A percentile compares a stretch with the other conserved stretches of the same genome.
Evolutionary conservation across 164 flowering plant genomes (phyloP).

Genomic region (Macadamia integrifolia): DNA sequence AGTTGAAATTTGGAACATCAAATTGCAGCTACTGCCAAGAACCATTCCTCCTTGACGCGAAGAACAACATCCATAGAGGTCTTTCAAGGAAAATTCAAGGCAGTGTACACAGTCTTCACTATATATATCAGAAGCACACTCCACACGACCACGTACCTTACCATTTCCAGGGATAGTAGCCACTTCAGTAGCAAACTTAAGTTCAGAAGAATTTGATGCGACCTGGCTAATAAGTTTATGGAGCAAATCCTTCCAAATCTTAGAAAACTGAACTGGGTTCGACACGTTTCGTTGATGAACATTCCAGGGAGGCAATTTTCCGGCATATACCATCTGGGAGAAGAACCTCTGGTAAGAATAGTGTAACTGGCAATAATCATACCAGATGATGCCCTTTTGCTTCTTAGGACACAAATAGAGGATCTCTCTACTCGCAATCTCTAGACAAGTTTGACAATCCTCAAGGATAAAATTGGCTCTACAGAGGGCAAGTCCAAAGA

Average conservation of each 20-base stretch:
- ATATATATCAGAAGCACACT: slow-evolving; percentile 21
- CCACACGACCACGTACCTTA: slow-evolving; percentile 17
- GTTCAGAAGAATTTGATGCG: neutral
- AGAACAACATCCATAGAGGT: slow-evolving; percentile 4
- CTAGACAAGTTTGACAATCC: slow-evolving; percentile 17
- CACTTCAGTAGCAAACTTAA: slow-evolving; percentile 19
- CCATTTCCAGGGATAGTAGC: neutral
- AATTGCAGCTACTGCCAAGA: slow-evolving; percentile 5
- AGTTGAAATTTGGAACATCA: neutral
- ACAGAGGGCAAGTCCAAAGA: slow-evolving; percentile 23
- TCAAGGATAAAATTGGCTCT: slow-evolving; percentile 16
- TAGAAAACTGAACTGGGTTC: slow-evolving; percentile 1
- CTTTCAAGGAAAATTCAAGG: neutral
- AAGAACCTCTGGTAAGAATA: slow-evolving; percentile 10
- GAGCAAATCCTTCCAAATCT: neutral
- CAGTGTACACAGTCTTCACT: slow-evolving; percentile 5
- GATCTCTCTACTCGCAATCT: slow-evolving; percentile 9
- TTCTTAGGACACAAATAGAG: neutral
- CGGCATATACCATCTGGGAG: neutral
- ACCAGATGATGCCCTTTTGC: slow-evolving; percentile 19
- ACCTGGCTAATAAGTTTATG: neutral
- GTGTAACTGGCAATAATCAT: slow-evolving; percentile 11
- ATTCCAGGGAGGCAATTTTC: neutral
- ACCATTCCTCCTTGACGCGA: neutral
- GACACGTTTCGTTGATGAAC: neutral